These are phyloP conservation scores for Phaffomyces thermotolerans DNA, from an alignment of 805 yeast species.

Conservation along the genomic window DNA sequence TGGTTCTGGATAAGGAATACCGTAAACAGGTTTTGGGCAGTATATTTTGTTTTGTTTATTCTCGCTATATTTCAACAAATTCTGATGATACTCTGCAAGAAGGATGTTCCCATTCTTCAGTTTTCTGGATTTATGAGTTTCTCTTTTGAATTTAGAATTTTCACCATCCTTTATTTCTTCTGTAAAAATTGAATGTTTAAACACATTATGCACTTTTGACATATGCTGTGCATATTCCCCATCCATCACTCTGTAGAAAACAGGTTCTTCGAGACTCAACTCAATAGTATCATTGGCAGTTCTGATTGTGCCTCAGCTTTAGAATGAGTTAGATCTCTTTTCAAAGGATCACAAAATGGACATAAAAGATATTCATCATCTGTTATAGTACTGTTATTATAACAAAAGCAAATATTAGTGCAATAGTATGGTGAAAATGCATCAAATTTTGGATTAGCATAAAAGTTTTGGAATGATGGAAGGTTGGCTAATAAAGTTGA, in stretches of 20 bases:
- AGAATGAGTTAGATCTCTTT: not conserved
- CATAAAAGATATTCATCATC: not conserved
- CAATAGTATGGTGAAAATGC: too few relatives aligned
- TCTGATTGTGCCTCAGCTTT: not conserved
- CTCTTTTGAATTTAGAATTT: too few relatives aligned
- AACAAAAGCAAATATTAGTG: not conserved
- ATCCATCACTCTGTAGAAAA: not conserved
- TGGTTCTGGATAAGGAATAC: too few relatives aligned
- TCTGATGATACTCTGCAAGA: too few relatives aligned
- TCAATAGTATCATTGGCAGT: not conserved
- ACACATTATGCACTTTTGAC: not conserved
- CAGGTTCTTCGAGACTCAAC: not conserved
- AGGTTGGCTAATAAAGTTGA: not conserved
- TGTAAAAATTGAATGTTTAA: not conserved
- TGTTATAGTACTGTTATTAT: too few relatives aligned
- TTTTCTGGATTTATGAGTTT: too few relatives aligned
- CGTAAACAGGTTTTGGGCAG: too few relatives aligned
- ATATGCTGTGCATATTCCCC: not conserved
- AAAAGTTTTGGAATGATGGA: not conserved
- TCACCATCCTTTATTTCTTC: not conserved
- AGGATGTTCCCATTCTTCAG: too few relatives aligned
- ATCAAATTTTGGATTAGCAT: not conserved
- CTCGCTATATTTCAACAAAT: too few relatives aligned
- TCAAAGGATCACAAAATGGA: not conserved
- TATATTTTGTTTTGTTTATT: too few relatives aligned